These are phyloP conservation scores for Pseudocercospora vitis DNA, from an alignment of 2,329 filamentous ascomycete species.

Conservation along the genomic window DNA sequence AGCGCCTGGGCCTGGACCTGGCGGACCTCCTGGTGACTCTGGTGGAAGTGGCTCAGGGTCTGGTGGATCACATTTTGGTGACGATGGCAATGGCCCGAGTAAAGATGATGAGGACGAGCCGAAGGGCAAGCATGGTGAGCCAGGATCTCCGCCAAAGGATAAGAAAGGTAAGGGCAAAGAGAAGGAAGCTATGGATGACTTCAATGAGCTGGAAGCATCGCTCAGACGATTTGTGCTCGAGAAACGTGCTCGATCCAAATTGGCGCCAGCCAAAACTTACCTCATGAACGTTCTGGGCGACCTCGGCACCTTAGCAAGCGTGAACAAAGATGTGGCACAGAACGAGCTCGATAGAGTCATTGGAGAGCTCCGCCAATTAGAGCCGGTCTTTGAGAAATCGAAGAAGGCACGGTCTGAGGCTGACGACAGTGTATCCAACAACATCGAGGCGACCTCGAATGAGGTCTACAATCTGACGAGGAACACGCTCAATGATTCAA, in stretches of 20 bases:
- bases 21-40: constrained; percentile 52
- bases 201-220: constrained; percentile 84
- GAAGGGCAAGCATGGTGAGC: constrained; percentile 53
- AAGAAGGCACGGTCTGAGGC: constrained; percentile 77
- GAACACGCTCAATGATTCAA: constrained; percentile 70
- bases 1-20: constrained; percentile 57
- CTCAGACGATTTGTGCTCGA: constrained; percentile 91
- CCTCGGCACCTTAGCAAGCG: constrained; percentile 74
- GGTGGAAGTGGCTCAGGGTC: constrained; percentile 35
- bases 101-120: constrained; percentile 56
- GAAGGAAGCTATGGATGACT: constrained; percentile 81
- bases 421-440: constrained; percentile 74
- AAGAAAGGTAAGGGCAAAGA: constrained; percentile 76
- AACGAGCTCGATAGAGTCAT: constrained; percentile 81
- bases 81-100: constrained; percentile 36
- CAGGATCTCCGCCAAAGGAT: constrained; percentile 39
- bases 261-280: constrained; percentile 94
- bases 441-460: constrained; percentile 80
- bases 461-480: constrained; percentile 85
- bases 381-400: constrained; percentile 81
- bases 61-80: constrained; percentile 41
- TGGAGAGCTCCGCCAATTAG: constrained; percentile 75
- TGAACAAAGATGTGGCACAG: constrained; percentile 85
- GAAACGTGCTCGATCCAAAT: constrained; percentile 90
- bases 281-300: constrained; percentile 90